Conservation (phyloP, 2,329 filamentous ascomycete genomes). For the Xylaria multiplex region DNA sequence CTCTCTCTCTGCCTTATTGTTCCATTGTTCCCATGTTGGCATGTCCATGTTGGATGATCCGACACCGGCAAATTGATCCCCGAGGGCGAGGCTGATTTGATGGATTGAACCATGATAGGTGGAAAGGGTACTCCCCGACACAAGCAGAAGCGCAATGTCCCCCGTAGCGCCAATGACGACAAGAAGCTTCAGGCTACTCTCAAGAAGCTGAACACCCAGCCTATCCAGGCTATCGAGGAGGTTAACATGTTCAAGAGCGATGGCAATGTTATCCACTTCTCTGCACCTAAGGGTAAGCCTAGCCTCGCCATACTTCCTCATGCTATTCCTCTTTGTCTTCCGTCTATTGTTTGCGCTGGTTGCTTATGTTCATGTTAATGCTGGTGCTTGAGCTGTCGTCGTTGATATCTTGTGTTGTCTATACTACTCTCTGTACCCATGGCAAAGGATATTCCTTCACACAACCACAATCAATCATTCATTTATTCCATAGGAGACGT, state of each 20-base stretch:
- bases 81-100: slow-evolving; percentile 28
- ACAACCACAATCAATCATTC: background rate
- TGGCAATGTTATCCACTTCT: slow-evolving; percentile 99
- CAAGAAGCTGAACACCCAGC: slow-evolving; percentile 99
- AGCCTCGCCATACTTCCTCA: background rate
- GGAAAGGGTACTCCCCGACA: slow-evolving; percentile 98
- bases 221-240: slow-evolving; percentile 99
- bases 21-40: background rate
- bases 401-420: no score
- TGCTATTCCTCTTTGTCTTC: no score
- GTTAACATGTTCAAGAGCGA: slow-evolving; percentile 99
- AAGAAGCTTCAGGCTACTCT: slow-evolving; percentile 98
- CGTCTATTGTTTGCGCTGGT: background rate
- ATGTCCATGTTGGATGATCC: slow-evolving; percentile 1
- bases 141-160: slow-evolving; percentile 98
- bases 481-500: background rate
- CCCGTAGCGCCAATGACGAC: slow-evolving; percentile 93
- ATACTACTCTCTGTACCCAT: no score
- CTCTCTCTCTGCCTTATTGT: background rate
- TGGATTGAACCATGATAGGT: slow-evolving; percentile 53
- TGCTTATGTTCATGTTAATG: background rate
- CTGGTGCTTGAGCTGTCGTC: no score
- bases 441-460: background rate
- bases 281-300: slow-evolving; percentile 89
- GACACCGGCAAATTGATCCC: slow-evolving; percentile 28